phyloP scores from a whole-genome alignment of 2,329 filamentous ascomycete genomes.

The Didymosphaeria variabile region DNA sequence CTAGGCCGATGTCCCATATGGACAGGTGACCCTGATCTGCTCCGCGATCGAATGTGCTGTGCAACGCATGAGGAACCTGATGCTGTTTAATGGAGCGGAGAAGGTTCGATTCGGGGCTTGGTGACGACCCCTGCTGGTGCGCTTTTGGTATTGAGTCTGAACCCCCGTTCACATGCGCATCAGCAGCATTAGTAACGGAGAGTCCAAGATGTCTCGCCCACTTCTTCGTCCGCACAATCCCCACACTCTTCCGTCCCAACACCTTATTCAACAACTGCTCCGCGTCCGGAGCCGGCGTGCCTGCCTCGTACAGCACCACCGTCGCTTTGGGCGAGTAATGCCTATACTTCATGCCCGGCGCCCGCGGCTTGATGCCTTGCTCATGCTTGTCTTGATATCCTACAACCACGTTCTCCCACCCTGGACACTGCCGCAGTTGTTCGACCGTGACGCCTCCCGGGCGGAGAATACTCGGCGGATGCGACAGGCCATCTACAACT shows the following conservation, averaged over 20 bases:
- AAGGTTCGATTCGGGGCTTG: slow-evolving; percentile 37
- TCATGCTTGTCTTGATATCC: slow-evolving; percentile 81
- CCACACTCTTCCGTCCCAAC: slow-evolving; percentile 41
- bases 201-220: slow-evolving; percentile 37
- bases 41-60: slow-evolving; percentile 22
- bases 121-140: neutral
- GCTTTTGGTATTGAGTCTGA: neutral
- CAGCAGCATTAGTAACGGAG: neutral
- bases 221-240: slow-evolving; percentile 49
- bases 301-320: slow-evolving; percentile 81
- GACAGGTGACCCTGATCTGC: slow-evolving; percentile 23
- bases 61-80: slow-evolving; percentile 40
- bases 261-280: slow-evolving; percentile 41
- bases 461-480: slow-evolving; percentile 81
- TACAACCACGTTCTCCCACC: slow-evolving; percentile 81
- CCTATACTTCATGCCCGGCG: slow-evolving; percentile 98
- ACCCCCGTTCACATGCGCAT: slow-evolving; percentile 24
- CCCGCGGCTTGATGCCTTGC: slow-evolving; percentile 73
- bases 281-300: slow-evolving; percentile 41
- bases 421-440: slow-evolving; percentile 74
- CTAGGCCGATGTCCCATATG: slow-evolving; percentile 76
- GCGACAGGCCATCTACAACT: slow-evolving; percentile 87
- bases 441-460: slow-evolving; percentile 90
- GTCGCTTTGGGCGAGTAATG: slow-evolving; percentile 93
- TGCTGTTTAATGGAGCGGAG: slow-evolving; percentile 47